Conservation (phyloP, 2,329 filamentous ascomycete genomes). For the Conoideocrella luteorostrata region DNA sequence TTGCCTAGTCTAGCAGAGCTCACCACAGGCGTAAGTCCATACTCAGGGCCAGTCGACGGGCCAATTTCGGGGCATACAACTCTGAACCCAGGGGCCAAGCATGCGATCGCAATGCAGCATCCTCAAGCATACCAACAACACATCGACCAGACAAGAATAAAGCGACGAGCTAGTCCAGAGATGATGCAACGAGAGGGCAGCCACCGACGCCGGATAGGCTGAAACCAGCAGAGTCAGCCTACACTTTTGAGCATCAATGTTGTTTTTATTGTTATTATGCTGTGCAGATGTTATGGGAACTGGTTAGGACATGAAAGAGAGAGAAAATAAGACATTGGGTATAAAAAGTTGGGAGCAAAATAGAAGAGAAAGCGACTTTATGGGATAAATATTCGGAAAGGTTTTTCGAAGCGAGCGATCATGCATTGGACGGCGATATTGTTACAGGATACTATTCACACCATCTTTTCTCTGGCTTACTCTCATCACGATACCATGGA, state of each 20-base stretch:
- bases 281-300: no score
- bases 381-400: not conserved
- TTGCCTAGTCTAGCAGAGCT: conserved; percentile 58
- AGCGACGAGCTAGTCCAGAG: conserved; percentile 47
- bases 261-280: no score
- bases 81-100: conserved; percentile 25
- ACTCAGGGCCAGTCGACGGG: conserved; percentile 42
- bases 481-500: conserved; percentile 5
- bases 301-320: no score
- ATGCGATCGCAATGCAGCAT: conserved; percentile 25
- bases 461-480: not conserved
- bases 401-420: conserved; percentile 6
- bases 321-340: not conserved
- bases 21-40: conserved; percentile 57
- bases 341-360: not conserved
- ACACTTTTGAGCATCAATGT: no score
- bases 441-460: not conserved
- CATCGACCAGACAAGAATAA: conserved; percentile 37
- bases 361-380: conserved; percentile 1
- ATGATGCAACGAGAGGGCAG: conserved; percentile 37
- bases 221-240: not conserved
- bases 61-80: conserved; percentile 22
- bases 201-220: conserved; percentile 31
- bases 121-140: conserved; percentile 28
- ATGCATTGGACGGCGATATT: conserved; percentile 8